Evolutionary conservation across 2,329 filamentous ascomycete species (phyloP).

Genomic region (Rhexocercosporidium sp.): DNA sequence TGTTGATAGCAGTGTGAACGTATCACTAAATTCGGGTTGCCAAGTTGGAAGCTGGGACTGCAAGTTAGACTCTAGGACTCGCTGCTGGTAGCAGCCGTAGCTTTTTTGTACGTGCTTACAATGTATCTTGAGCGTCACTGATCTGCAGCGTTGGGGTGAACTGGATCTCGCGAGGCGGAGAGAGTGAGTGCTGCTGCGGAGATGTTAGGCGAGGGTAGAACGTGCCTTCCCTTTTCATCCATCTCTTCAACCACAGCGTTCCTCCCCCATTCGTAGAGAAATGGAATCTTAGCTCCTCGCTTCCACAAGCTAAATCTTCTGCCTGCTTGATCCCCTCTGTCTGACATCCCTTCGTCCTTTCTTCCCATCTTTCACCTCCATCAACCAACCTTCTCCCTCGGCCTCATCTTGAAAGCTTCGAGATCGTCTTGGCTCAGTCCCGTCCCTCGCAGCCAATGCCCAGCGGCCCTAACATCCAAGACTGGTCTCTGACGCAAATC

Average conservation of each 20-base stretch:
- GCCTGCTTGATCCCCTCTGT: background rate
- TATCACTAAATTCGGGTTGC: too few relatives aligned
- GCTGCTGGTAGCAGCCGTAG: too few relatives aligned
- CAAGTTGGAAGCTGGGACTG: too few relatives aligned
- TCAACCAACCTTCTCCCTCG: background rate
- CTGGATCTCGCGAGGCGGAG: too few relatives aligned
- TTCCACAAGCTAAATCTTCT: conserved; percentile 4
- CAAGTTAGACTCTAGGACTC: too few relatives aligned
- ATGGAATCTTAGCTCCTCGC: background rate
- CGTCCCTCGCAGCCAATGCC: conserved; percentile 1
- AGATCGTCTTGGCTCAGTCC: background rate
- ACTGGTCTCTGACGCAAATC: conserved; percentile 11
- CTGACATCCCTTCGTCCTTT: background rate
- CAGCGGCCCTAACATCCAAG: conserved; percentile 1
- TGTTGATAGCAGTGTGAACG: too few relatives aligned
- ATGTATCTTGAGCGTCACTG: too few relatives aligned
- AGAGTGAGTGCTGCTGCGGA: background rate
- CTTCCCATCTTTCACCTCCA: background rate
- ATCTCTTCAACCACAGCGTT: background rate
- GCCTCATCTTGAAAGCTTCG: background rate
- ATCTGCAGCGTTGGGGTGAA: too few relatives aligned
- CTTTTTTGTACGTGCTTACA: too few relatives aligned
- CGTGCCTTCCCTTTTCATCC: conserved; percentile 12
- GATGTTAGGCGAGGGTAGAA: background rate
- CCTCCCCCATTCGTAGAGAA: background rate